Conservation (phyloP, 495 filamentous ascomycete species). For the Melanomma pulvis-pyrius region DNA sequence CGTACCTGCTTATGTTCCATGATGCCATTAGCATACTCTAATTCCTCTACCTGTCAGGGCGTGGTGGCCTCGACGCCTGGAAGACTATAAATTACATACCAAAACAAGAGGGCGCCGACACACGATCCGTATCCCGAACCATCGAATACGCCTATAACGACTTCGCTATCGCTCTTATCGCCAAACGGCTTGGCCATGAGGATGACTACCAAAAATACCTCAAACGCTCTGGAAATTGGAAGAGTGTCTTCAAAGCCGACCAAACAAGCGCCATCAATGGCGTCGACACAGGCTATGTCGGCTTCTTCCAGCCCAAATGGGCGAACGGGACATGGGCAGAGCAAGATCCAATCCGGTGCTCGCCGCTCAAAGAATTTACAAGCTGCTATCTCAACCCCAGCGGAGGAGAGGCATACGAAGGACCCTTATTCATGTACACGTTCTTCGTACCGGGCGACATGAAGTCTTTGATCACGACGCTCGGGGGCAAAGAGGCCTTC, state of each 20-base stretch:
- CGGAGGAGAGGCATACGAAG: constrained; percentile 73
- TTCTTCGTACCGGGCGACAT: constrained; percentile 71
- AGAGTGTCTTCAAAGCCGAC: constrained; percentile 66
- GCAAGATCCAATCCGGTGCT: constrained; percentile 71
- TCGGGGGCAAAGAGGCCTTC: constrained; percentile 66
- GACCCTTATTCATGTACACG: constrained; percentile 69
- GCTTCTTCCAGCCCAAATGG: constrained; percentile 69
- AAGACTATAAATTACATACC: constrained; percentile 44
- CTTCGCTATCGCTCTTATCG: constrained; percentile 50
- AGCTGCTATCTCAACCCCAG: constrained; percentile 66
- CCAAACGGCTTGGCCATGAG: constrained; percentile 54
- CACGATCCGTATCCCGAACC: constrained; percentile 43
- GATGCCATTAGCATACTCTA: not conserved
- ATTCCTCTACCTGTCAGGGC: constrained; percentile 14
- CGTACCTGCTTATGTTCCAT: not conserved
- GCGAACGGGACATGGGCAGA: constrained; percentile 67
- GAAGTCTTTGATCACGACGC: constrained; percentile 60
- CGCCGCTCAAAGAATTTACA: constrained; percentile 50
- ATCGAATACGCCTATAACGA: constrained; percentile 49
- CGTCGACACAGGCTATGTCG: constrained; percentile 62
- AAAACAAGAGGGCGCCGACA: constrained; percentile 36
- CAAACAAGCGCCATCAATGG: constrained; percentile 62
- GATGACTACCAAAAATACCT: constrained; percentile 47
- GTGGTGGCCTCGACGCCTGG: constrained; percentile 44
- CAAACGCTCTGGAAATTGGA: constrained; percentile 66